Percentiles rank a stretch among this genome's conserved stretches.
Evolutionary conservation across 768 basidiomycete species (phyloP).

Genomic region (Scleroderma citrinum): DNA sequence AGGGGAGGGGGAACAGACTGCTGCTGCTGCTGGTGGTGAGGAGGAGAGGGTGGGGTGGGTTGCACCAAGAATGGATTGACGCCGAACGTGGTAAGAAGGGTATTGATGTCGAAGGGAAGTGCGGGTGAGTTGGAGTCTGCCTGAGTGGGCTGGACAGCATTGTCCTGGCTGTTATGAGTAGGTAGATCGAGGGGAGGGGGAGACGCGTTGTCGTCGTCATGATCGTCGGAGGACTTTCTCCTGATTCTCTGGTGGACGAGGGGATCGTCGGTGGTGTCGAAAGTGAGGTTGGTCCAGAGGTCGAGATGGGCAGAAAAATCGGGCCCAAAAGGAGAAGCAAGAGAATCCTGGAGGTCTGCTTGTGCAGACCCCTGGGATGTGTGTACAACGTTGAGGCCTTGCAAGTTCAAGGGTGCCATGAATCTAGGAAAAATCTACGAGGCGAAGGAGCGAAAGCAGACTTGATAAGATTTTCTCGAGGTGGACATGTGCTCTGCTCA

Average conservation of each 20-base stretch:
- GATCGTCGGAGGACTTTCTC: constrained; percentile 28
- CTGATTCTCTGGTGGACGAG: constrained; percentile 34
- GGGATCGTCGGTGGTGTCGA: constrained; percentile 64
- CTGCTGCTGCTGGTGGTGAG: constrained; percentile 25
- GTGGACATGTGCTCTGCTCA: constrained; percentile 8
- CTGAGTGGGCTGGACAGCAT: constrained; percentile 41
- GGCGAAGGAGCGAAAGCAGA: constrained; percentile 3
- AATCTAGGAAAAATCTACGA: constrained; percentile 6
- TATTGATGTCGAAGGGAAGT: constrained; percentile 40
- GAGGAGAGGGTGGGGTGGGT: constrained; percentile 16
- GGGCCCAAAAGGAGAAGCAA: constrained; percentile 58
- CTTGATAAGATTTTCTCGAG: constrained; percentile 11
- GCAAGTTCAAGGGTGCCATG: constrained; percentile 61
- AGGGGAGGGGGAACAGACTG: constrained; percentile 5
- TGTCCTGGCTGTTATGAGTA: constrained; percentile 51
- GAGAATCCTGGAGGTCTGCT: constrained; percentile 46
- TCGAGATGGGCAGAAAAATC: constrained; percentile 75
- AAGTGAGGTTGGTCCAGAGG: constrained; percentile 78
- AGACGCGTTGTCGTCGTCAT: constrained; percentile 35
- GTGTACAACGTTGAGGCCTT: constrained; percentile 78
- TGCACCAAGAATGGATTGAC: constrained; percentile 39
- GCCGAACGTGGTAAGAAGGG: constrained; percentile 32
- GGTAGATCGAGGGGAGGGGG: constrained; percentile 24
- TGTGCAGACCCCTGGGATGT: constrained; percentile 36
- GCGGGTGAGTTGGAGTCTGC: constrained; percentile 29